Conservation (phyloP, 495 filamentous ascomycete genomes). For the Xylaria grammica region DNA sequence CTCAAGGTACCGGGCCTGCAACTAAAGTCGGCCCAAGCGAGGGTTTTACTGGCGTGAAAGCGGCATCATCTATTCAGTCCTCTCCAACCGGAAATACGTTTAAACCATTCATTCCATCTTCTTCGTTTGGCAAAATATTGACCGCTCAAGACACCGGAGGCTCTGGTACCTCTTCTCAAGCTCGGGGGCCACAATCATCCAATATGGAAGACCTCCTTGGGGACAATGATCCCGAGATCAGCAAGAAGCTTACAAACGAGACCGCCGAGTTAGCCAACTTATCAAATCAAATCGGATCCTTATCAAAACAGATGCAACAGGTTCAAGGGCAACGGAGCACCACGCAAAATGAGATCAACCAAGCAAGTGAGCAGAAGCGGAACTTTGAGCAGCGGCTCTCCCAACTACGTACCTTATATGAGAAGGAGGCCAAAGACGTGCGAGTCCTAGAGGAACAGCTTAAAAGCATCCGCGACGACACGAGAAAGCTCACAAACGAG, state of each 20-base stretch:
- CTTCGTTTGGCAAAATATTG: conserved; percentile 84
- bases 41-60: conserved; percentile 60
- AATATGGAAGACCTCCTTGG: conserved; percentile 90
- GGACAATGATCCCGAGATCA: conserved; percentile 88
- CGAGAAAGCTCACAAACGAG: conserved; percentile 80
- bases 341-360: conserved; percentile 78
- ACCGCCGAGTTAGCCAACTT: conserved; percentile 94
- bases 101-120: conserved; percentile 90
- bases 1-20: conserved; percentile 65
- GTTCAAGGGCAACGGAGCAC: conserved; percentile 78
- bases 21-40: conserved; percentile 47
- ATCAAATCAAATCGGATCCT: conserved; percentile 88
- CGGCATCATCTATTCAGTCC: conserved; percentile 58
- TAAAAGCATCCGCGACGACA: conserved; percentile 73
- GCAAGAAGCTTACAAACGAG: conserved; percentile 83
- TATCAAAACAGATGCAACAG: conserved; percentile 92
- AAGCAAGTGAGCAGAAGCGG: conserved; percentile 81
- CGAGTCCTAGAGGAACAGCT: conserved; percentile 85
- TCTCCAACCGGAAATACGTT: conserved; percentile 63
- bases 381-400: conserved; percentile 87
- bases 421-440: conserved; percentile 87
- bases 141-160: conserved; percentile 79
- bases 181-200: conserved; percentile 43
- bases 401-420: conserved; percentile 84
- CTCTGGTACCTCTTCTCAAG: conserved; percentile 57